Base-by-base conservation (phyloP, 106 monocot genomes). In the Iris macrosiphon region DNA sequence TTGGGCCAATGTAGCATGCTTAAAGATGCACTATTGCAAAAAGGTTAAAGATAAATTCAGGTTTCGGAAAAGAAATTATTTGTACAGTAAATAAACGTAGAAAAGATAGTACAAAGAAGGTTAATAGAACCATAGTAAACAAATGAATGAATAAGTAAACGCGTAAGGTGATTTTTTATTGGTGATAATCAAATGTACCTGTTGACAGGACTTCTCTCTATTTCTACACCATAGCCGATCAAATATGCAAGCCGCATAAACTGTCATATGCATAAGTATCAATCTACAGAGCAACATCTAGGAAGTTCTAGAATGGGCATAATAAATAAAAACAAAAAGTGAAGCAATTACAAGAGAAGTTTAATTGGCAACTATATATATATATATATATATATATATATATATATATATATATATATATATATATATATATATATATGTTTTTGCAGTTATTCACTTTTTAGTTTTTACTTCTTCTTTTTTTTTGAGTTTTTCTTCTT, bases 1-100 rank as follows among this genome's bases (percentile, higher is more conserved):
- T 87, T 91, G 28, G 98, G 98, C 98, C 98, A 98, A 31, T 90
- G 98, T 24, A 98, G 78, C 98, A 91, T 98, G 73, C 98, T 98
- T 60, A 98, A 60, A 58, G 90, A 69, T 50, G 98, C 98, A 87
- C 98, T 98, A 69, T 32, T 33, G 25, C 61, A 17, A 62, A 40
- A 66, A 50, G n/a, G 49, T 23, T 40, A 17, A 27, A n/a, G 20
- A 14, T 6, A 26, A 57, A 7, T 24, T 2, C 20, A 30, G 23
- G 50, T 28, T 14, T n/a, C n/a, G n/a, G n/a, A n/a, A n/a, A n/a
- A n/a, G n/a, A n/a, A n/a, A n/a, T n/a, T n/a, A n/a, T n/a, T n/a
- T n/a, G n/a, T n/a, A n/a, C n/a, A n/a, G n/a, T n/a, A n/a, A n/a
- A n/a, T n/a, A n/a, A n/a, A n/a, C n/a, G n/a, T n/a, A n/a, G n/a